Conservation (phyloP, 495 filamentous ascomycete species). For the Lasiosphaeria ovina region DNA sequence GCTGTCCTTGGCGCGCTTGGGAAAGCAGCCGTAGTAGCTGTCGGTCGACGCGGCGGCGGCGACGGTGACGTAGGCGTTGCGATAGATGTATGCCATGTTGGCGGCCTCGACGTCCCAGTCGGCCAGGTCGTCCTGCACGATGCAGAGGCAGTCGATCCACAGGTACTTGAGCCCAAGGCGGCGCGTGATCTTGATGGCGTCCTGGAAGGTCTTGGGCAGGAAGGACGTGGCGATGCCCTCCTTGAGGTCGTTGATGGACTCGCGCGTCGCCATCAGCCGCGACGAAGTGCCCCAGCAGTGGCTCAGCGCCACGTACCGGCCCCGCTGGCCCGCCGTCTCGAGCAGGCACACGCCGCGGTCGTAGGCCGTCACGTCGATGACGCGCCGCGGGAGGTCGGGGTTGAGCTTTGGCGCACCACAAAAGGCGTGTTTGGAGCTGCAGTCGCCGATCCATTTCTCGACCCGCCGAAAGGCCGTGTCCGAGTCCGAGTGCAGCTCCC, state of each 20-base stretch:
- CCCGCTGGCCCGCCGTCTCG: too few species aligned
- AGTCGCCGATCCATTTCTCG: too few species aligned
- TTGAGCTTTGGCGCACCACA: too few species aligned
- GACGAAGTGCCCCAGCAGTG: neutral
- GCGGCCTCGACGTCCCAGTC: slow-evolving; percentile 2
- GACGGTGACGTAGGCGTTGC: slow-evolving; percentile 2
- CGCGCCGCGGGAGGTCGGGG: too few species aligned
- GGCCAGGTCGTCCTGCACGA: neutral
- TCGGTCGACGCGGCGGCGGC: neutral
- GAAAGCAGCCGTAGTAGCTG: neutral
- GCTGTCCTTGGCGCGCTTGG: too few species aligned
- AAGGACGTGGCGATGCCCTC: neutral
- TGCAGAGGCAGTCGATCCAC: slow-evolving; percentile 8
- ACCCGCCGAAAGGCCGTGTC: too few species aligned
- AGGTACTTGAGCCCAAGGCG: neutral
- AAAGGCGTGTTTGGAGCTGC: too few species aligned
- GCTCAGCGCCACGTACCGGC: neutral
- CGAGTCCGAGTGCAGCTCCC: too few species aligned
- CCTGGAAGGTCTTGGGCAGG: neutral
- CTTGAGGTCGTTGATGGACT: neutral
- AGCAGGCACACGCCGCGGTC: too few species aligned
- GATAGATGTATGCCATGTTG: slow-evolving; percentile 5
- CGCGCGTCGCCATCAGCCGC: neutral
- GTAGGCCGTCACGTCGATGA: too few species aligned
- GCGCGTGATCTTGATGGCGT: neutral